Evolutionary conservation across 176 grass and related monocot species (phyloP), one percentile per base, ranked within the genome.

Genomic region (Themeda triandra): DNA sequence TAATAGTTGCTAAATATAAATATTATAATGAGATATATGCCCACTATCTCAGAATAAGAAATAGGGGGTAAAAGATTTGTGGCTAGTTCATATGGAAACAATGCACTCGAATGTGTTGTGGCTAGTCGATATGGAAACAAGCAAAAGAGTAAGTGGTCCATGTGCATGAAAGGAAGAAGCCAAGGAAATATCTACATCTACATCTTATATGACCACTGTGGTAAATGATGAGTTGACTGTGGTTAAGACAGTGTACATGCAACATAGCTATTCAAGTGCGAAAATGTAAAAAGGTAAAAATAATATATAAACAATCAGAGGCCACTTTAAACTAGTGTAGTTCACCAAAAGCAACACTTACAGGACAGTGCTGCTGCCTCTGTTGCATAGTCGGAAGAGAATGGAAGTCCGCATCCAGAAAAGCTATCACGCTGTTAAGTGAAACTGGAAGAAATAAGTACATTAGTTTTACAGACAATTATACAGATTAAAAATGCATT

Each of bases 401-500:
- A 84, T 99, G 96, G 73, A 99, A 99, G 78, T 99, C 96, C 30
- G 91, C 88, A 84, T 99, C 96, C 89, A 99, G 84, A 53, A 94
- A 87, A 82, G 96, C 96, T 82, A 99, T 92, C 80, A 99, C 96
- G 56, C 93, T 94, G 79, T 99, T 94, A 80, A 99, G 93, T 75
- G 96, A 99, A 60, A 94, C 96, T 99, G 80, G 54, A 92, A 80
- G 23, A 79, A 54, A 85, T 42, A 74, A 81, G 40, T 56, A 66
- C 75, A 69, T 56, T 69, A 87, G n/a, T 74, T 58, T 35, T 27
- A 73, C 72, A 28, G 40, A 70, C 4, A 11, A 85, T 46, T 58
- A 72, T 30, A 86, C 45, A 76, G 51, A 63, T 32, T 69, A 18
- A 80, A 78, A 35, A 31, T 19, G 51, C 39, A 25, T 62, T 64